Evolutionary conservation across 2,329 filamentous ascomycete genomes (phyloP).

Genomic region (Alternaria novae-zelandiae): DNA sequence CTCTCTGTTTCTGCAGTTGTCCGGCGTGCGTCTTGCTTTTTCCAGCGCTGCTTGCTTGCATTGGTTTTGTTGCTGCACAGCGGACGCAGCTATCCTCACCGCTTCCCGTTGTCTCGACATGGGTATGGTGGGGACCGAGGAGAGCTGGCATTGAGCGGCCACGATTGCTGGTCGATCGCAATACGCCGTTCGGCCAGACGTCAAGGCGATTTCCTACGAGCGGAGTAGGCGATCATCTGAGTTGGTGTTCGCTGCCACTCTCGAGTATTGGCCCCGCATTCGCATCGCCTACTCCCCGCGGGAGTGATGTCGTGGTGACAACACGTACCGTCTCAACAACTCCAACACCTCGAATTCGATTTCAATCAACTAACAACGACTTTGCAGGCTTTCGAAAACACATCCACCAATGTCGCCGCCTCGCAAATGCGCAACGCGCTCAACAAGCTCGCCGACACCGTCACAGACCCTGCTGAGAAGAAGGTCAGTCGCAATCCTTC

Average conservation of each 20-base stretch:
- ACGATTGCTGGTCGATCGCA: neutral
- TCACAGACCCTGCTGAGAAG: constrained; percentile 76
- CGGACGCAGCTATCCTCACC: neutral
- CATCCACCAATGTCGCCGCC: constrained; percentile 95
- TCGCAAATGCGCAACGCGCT: constrained; percentile 99
- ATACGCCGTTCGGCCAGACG: neutral
- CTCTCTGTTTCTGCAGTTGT: neutral
- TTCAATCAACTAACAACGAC: constrained; percentile 11
- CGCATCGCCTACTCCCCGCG: neutral
- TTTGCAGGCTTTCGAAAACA: constrained; percentile 94
- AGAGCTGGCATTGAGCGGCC: neutral
- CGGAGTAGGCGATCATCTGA: neutral
- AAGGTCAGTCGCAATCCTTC: constrained; percentile 68
- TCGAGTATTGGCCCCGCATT: neutral
- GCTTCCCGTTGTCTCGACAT: neutral
- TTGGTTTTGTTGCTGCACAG: neutral
- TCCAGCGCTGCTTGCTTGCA: neutral
- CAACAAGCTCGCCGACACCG: constrained; percentile 88
- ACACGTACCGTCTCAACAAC: neutral
- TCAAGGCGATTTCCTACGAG: neutral
- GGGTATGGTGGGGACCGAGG: neutral
- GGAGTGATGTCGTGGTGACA: neutral
- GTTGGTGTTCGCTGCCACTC: neutral
- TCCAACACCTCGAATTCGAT: neutral
- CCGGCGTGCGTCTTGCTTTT: neutral